Base-by-base conservation (phyloP, 2,329 filamentous ascomycete genomes). In the Penicillium oxalicum region DNA sequence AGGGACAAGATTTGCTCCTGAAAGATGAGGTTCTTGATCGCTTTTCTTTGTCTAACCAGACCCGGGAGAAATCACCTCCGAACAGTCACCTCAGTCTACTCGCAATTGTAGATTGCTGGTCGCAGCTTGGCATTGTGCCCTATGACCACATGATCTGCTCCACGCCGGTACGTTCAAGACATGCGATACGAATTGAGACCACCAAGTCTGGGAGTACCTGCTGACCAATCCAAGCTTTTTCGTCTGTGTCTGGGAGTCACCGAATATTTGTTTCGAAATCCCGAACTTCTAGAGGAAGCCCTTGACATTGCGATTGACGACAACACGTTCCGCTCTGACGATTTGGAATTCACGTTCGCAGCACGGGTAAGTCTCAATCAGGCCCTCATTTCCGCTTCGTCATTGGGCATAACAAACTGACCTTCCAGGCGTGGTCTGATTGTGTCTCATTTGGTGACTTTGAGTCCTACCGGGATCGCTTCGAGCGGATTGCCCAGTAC, bases 71-170 rank as follows among this genome's bases (percentile, higher is more conserved):
- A 51, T 80, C 88, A 18, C 88, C 86, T 45, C 67, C 64, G 2
- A 98, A 98, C 72, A 98, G 93, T 66, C 94, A 98, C 70, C 79
- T 98, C 28, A 91, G 85, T 66, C 77, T 98, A 49, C 78, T 98
- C 39, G 93, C 91, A 40, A 98, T 98, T 82, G 94, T 97, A 38
- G 93, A 98, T 73, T 97, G 91, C 72, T 98, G 93, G 93, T 93
- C 88, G 65, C 88, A 88, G 58, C 79, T 97, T 40, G 87, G 84
- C 32, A 98, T 96, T 61, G 87, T 94, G 41, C 93, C 93, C 0
- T 98, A 98, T 69, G 91, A 98, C 70, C 94, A 98, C 75, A 98
- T 98, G 91, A 94, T 98, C 59, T 98, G 93, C 74, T 95, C 90
- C 46, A 98, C 93, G 35, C 93, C 93, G 42, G 81, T 84, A 64